phyloP scores from a whole-genome alignment of 2,329 filamentous ascomycete genomes.

The Tetracladium maxilliforme region DNA sequence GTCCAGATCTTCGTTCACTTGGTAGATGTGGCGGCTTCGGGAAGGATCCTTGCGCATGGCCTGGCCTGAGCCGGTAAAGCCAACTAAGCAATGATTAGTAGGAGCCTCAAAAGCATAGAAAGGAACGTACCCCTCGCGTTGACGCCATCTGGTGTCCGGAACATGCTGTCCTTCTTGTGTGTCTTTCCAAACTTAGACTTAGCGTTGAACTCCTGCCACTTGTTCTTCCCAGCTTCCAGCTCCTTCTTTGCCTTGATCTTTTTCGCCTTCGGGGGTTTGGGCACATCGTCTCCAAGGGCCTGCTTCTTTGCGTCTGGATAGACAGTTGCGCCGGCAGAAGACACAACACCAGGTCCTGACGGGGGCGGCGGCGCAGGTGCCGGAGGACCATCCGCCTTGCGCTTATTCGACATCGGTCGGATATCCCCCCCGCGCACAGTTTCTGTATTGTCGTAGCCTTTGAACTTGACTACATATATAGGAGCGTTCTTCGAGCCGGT shows the following conservation, averaged over 20 bases:
- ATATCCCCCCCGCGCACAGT: constrained; percentile 73
- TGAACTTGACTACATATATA: constrained; percentile 91
- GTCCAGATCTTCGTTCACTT: constrained; percentile 61
- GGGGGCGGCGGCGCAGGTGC: constrained; percentile 24
- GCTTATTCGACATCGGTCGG: constrained; percentile 62
- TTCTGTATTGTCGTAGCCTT: constrained; percentile 76
- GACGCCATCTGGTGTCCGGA: constrained; percentile 76
- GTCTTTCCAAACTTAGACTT: constrained; percentile 58
- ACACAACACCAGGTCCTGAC: constrained; percentile 18
- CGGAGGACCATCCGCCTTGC: constrained; percentile 63
- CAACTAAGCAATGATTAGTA: constrained; percentile 47
- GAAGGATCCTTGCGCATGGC: constrained; percentile 87
- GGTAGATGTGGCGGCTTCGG: constrained; percentile 72
- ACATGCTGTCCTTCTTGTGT: constrained; percentile 88
- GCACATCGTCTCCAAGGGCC: constrained; percentile 43
- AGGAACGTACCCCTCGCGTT: constrained; percentile 63
- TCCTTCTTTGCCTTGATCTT: constrained; percentile 86
- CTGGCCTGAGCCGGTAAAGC: constrained; percentile 90
- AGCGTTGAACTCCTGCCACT: constrained; percentile 85
- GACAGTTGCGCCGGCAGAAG: constrained; percentile 30
- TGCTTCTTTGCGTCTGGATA: constrained; percentile 50
- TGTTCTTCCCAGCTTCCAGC: constrained; percentile 77
- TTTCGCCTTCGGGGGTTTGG: constrained; percentile 58
- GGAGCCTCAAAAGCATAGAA: constrained; percentile 1
- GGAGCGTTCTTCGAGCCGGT: constrained; percentile 84